phyloP scores from a whole-genome alignment of 352 stramenopile genomes.

The Chrysophaeum taylorii region DNA sequence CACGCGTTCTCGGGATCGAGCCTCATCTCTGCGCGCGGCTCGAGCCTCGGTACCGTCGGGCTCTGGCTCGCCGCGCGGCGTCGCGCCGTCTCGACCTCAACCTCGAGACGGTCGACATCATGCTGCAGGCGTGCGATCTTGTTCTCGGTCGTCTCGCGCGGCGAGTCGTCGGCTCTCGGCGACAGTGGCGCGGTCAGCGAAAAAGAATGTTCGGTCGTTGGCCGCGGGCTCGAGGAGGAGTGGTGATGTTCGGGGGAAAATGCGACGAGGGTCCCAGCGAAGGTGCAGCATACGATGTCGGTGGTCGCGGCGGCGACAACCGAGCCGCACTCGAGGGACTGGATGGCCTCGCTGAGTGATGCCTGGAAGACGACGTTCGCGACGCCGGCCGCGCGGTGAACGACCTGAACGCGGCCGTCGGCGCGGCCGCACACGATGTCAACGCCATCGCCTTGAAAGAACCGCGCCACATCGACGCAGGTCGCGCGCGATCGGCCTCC shows the following conservation, averaged over 20 bases:
- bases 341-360: constrained; percentile 57
- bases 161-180: no score
- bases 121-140: no score
- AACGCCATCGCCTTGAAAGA: constrained; percentile 44
- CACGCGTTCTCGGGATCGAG: constrained; percentile 52
- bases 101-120: no score
- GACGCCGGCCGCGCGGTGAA: constrained; percentile 23
- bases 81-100: no score
- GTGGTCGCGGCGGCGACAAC: constrained; percentile 50
- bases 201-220: no score
- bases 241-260: constrained; percentile 70
- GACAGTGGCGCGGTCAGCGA: no score
- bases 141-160: no score
- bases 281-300: constrained; percentile 59
- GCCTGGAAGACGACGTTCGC: constrained; percentile 43
- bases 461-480: constrained; percentile 56
- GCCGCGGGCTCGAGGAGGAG: no score
- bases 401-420: constrained; percentile 60
- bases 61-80: no score
- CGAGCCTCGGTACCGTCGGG: no score
- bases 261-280: constrained; percentile 58
- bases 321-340: constrained; percentile 55
- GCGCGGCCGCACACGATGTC: constrained; percentile 43
- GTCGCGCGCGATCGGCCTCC: constrained; percentile 47
- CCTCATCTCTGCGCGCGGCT: no score